Evolutionary conservation across 176 grass and related monocot genomes (phyloP).

Genomic region (Dendrocalamus sinicus): DNA sequence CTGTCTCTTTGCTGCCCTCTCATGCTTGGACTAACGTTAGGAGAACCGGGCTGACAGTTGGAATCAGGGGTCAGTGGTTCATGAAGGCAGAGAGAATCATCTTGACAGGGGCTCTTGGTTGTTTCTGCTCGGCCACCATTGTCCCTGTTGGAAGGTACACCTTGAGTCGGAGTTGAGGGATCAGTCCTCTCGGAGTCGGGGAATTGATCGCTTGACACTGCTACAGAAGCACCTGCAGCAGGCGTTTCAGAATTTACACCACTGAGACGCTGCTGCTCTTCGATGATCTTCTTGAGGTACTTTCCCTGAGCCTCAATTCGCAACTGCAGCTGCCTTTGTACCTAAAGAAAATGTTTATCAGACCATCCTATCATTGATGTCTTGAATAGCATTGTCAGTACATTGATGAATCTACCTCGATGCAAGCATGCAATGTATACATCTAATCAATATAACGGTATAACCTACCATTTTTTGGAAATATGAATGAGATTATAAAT

Average conservation of each 20-base stretch:
- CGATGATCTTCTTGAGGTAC: slow-evolving; percentile 98
- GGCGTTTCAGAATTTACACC: slow-evolving; percentile 60
- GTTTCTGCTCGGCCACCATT: slow-evolving; percentile 36
- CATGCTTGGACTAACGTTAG: slow-evolving; percentile 56
- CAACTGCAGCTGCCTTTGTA: slow-evolving; percentile 95
- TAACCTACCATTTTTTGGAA: not conserved
- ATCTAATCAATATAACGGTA: not conserved
- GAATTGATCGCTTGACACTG: slow-evolving; percentile 49
- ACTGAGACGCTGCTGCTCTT: slow-evolving; percentile 78
- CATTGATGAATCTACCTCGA: slow-evolving; percentile 1
- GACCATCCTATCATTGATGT: not conserved
- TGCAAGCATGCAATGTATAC: not conserved
- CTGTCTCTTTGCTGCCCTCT: slow-evolving; percentile 61
- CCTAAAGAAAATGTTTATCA: slow-evolving; percentile 53
- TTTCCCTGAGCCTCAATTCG: slow-evolving; percentile 98
- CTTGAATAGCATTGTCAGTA: not conserved
- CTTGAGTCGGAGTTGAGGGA: slow-evolving; percentile 65
- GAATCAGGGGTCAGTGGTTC: slow-evolving; percentile 90
- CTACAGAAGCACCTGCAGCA: slow-evolving; percentile 30
- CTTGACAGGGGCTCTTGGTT: slow-evolving; percentile 58
- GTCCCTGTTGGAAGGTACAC: slow-evolving; percentile 47
- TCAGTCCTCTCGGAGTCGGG: slow-evolving; percentile 76
- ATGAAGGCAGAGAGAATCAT: slow-evolving; percentile 46
- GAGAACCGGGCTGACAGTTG: slow-evolving; percentile 57
- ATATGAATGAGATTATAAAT: slow-evolving; percentile 10